Conservation (phyloP, 73 alveolate genomes). For the Durusdinium trenchii region DNA sequence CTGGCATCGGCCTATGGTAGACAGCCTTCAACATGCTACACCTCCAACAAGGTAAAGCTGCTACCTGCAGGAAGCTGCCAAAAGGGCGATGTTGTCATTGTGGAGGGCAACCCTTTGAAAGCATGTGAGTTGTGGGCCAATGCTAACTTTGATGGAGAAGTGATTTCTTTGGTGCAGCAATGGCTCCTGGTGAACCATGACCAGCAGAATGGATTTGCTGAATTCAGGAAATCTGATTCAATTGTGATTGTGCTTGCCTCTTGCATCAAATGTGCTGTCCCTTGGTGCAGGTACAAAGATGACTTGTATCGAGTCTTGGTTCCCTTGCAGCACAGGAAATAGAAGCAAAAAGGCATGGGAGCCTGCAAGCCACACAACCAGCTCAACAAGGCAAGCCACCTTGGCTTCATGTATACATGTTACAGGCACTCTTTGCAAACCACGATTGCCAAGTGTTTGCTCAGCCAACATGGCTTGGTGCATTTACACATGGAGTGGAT, state of each 20-base stretch:
- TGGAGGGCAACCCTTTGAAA: neutral
- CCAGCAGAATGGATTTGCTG: neutral
- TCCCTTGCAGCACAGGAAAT: constrained; percentile 1
- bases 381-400: no score
- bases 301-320: neutral
- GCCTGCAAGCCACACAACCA: no score
- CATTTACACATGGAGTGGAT: no score
- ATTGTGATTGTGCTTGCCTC: neutral
- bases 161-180: neutral
- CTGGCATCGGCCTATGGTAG: neutral
- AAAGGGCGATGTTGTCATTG: neutral
- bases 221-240: neutral
- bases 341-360: no score
- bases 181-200: neutral
- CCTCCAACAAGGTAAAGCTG: neutral
- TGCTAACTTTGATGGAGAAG: neutral
- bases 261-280: neutral
- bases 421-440: no score
- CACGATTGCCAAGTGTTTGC: no score
- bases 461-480: no score
- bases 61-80: neutral
- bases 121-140: neutral
- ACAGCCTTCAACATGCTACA: neutral
- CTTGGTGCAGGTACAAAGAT: neutral
- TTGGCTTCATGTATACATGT: no score